Percentiles rank a stretch among this genome's conserved stretches.
Evolutionary conservation across 148 eudicot genomes (phyloP).

Genomic region (Nepenthes gracilis): DNA sequence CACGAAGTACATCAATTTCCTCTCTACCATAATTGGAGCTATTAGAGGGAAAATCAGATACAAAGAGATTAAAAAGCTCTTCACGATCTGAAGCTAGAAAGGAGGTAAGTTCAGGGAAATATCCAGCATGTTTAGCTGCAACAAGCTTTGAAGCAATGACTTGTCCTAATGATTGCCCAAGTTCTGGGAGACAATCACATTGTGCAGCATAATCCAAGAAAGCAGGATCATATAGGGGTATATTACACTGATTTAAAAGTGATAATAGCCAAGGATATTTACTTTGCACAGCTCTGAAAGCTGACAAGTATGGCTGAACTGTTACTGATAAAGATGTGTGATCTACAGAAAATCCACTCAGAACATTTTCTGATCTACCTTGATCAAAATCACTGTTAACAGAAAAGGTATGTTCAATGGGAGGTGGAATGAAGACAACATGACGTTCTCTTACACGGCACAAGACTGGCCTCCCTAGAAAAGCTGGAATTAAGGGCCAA

Average conservation of each 20-base stretch:
- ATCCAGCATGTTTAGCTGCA: conserved; percentile 81
- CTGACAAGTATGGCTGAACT: conserved; percentile 33
- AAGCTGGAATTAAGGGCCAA: conserved; percentile 98
- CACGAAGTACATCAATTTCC: conserved; percentile 65
- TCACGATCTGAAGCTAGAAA: conserved; percentile 60
- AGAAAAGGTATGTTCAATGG: conserved; percentile 19
- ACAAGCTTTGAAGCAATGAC: conserved; percentile 76
- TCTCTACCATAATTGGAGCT: conserved; percentile 56
- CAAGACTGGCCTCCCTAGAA: conserved; percentile 85
- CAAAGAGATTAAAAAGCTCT: conserved; percentile 66
- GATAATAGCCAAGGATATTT: conserved; percentile 82
- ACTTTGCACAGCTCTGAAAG: conserved; percentile 34
- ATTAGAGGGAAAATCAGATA: conserved; percentile 55
- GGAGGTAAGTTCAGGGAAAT: conserved; percentile 63
- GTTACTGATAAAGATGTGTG: conserved; percentile 30
- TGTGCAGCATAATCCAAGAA: conserved; percentile 75
- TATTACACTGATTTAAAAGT: conserved; percentile 81
- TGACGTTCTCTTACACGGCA: conserved; percentile 87
- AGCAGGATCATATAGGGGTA: conserved; percentile 70
- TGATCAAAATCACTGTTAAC: conserved; percentile 12
- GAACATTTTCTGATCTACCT: conserved; percentile 18
- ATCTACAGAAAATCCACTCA: conserved; percentile 21
- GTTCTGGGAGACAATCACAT: conserved; percentile 55
- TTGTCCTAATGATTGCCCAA: conserved; percentile 64
- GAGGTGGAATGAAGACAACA: conserved; percentile 78